These are phyloP conservation scores for Stagonosporopsis chrysanthemi DNA, from an alignment of 2,329 filamentous ascomycete genomes.

Conservation along the genomic window DNA sequence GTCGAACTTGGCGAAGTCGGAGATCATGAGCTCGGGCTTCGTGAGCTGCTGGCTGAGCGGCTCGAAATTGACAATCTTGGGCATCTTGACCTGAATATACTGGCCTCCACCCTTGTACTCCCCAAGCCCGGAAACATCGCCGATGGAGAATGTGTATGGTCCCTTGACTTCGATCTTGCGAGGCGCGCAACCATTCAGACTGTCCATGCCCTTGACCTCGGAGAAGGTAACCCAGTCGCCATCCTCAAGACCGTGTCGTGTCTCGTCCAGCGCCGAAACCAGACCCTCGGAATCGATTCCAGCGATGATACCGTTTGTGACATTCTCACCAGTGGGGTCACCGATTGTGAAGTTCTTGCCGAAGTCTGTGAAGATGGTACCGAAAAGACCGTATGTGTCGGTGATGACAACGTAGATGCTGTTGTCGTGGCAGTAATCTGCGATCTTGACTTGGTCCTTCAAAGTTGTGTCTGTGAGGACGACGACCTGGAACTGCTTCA, in stretches of 20 bases:
- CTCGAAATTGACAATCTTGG: slow-evolving; percentile 90
- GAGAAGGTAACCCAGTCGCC: slow-evolving; percentile 96
- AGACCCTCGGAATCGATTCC: slow-evolving; percentile 88
- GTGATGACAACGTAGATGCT: slow-evolving; percentile 88
- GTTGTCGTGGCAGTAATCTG: slow-evolving; percentile 93
- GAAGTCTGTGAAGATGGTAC: slow-evolving; percentile 96
- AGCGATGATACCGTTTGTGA: slow-evolving; percentile 86
- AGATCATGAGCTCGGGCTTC: slow-evolving; percentile 87
- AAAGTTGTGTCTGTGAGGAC: slow-evolving; percentile 87
- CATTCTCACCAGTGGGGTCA: slow-evolving; percentile 89
- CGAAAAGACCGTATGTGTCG: slow-evolving; percentile 93
- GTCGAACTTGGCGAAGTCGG: slow-evolving; percentile 98
- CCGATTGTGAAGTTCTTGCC: slow-evolving; percentile 91
- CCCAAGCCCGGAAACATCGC: slow-evolving; percentile 86
- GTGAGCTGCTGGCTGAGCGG: slow-evolving; percentile 78
- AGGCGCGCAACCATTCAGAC: slow-evolving; percentile 80
- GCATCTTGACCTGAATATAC: slow-evolving; percentile 98
- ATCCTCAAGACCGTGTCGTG: slow-evolving; percentile 92
- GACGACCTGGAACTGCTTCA: slow-evolving; percentile 91
- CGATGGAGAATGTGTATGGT: slow-evolving; percentile 97
- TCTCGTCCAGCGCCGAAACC: slow-evolving; percentile 93
- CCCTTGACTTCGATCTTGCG: slow-evolving; percentile 91
- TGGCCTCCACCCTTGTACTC: slow-evolving; percentile 88
- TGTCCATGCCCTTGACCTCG: slow-evolving; percentile 91
- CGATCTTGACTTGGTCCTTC: slow-evolving; percentile 80